phyloP scores from a whole-genome alignment of 805 yeast genomes.

The Wickerhamia fluorescens region DNA sequence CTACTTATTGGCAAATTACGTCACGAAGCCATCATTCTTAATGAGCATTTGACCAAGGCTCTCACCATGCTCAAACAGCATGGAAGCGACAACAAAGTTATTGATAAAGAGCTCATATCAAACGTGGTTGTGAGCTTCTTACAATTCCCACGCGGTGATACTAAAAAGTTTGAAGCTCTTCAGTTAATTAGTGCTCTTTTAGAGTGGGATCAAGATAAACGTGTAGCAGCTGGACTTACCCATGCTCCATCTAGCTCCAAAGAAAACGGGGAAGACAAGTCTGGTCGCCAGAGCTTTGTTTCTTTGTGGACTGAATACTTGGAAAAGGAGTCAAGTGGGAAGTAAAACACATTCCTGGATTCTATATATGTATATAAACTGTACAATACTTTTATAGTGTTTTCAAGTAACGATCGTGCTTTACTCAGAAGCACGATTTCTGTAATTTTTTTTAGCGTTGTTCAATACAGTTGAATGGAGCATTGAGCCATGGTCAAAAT shows the following conservation, averaged over 20 bases:
- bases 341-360: constrained; percentile 1
- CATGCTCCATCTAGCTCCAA: constrained; percentile 21
- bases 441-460: no score
- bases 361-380: no score
- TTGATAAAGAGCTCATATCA: constrained; percentile 84
- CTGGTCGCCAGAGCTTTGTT: constrained; percentile 50
- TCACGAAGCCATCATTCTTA: constrained; percentile 88
- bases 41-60: constrained; percentile 95
- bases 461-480: no score
- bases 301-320: constrained; percentile 74
- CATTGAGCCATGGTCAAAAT: constrained; percentile 8
- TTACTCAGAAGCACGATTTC: no score
- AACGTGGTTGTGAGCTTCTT: constrained; percentile 81
- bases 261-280: constrained; percentile 10
- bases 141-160: constrained; percentile 84
- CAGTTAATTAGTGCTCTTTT: constrained; percentile 75
- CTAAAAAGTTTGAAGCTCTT: constrained; percentile 89
- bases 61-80: constrained; percentile 74
- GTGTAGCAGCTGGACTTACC: constrained; percentile 66
- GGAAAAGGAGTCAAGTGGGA: constrained; percentile 54
- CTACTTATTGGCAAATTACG: constrained; percentile 82
- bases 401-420: no score
- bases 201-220: constrained; percentile 82
- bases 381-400: no score
- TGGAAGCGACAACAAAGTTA: constrained; percentile 58